Percentiles rank a stretch among this genome's conserved stretches.
Conservation (phyloP, 2,329 filamentous ascomycete species). For the Thielaviopsis punctulata region DNA sequence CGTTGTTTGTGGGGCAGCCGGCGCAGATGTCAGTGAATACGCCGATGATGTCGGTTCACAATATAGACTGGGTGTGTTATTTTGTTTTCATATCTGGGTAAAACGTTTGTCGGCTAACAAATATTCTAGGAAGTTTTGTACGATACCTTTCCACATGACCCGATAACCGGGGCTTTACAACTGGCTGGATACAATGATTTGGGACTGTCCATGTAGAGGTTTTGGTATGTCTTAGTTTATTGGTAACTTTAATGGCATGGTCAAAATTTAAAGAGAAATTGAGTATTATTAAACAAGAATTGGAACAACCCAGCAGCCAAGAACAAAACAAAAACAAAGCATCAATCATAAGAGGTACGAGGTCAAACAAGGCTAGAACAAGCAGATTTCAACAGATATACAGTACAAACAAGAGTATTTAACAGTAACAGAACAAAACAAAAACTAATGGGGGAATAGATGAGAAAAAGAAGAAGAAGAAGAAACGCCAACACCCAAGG, state of each 20-base stretch:
- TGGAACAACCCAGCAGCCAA: too few species aligned
- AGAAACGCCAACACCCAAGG: not conserved
- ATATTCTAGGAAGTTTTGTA: constrained; percentile 21
- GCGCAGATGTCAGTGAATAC: not conserved
- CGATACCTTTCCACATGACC: constrained; percentile 22
- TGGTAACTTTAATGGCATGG: too few species aligned
- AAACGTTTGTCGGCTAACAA: too few species aligned
- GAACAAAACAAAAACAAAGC: constrained; percentile 10
- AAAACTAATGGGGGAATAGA: not conserved
- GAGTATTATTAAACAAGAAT: constrained; percentile 1
- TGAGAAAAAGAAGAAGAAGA: not conserved
- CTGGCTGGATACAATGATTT: constrained; percentile 23
- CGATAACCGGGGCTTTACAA: constrained; percentile 22
- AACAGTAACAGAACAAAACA: constrained; percentile 1
- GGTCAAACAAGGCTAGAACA: constrained; percentile 11
- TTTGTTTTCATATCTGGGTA: too few species aligned
- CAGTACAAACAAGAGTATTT: not conserved
- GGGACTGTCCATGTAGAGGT: constrained; percentile 20
- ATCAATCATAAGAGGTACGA: constrained; percentile 10
- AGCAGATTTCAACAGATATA: constrained; percentile 3
- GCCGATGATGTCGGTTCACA: not conserved
- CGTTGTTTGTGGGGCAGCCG: not conserved
- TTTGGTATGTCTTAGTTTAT: constrained; percentile 10
- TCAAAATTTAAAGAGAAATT: not conserved
- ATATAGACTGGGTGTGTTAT: not conserved